Percentiles rank a stretch among this genome's conserved stretches.
These are phyloP conservation scores for Aegilops umbellulata DNA, from an alignment of 176 grass and related monocot genomes.

Conservation along the genomic window DNA sequence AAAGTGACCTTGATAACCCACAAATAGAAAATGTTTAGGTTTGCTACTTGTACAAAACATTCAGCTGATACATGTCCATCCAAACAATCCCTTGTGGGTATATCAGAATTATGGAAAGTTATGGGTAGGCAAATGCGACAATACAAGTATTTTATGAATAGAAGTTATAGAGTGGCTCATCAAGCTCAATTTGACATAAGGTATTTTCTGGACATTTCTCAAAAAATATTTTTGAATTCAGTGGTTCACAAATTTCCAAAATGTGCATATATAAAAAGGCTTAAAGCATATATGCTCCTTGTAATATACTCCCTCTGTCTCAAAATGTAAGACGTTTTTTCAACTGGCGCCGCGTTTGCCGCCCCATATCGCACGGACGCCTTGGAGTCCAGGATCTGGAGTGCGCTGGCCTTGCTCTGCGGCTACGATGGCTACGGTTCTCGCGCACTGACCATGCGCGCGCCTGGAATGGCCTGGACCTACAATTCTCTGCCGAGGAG, in stretches of 20 bases:
- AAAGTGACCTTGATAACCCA: neutral
- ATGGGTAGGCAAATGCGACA: neutral
- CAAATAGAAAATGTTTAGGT: neutral
- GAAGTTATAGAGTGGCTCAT: neutral
- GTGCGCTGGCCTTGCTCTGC: too few species aligned
- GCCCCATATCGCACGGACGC: too few species aligned
- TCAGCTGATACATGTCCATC: neutral
- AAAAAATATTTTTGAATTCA: neutral
- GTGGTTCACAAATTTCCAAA: neutral
- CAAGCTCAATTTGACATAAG: neutral
- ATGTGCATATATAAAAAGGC: neutral
- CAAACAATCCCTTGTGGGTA: neutral
- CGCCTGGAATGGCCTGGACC: too few species aligned
- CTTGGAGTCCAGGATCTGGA: too few species aligned
- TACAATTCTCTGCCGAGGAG: too few species aligned
- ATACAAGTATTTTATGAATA: neutral
- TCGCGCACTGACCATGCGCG: too few species aligned
- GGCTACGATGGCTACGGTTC: too few species aligned
- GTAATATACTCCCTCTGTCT: neutral
- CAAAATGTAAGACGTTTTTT: too few species aligned
- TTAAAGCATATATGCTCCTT: neutral
- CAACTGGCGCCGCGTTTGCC: too few species aligned
- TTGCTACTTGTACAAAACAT: neutral
- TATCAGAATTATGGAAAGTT: neutral
- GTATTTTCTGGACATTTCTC: neutral